These are phyloP conservation scores for Anacardium occidentale DNA, from an alignment of 345 rosid species.

Conservation along the genomic window DNA sequence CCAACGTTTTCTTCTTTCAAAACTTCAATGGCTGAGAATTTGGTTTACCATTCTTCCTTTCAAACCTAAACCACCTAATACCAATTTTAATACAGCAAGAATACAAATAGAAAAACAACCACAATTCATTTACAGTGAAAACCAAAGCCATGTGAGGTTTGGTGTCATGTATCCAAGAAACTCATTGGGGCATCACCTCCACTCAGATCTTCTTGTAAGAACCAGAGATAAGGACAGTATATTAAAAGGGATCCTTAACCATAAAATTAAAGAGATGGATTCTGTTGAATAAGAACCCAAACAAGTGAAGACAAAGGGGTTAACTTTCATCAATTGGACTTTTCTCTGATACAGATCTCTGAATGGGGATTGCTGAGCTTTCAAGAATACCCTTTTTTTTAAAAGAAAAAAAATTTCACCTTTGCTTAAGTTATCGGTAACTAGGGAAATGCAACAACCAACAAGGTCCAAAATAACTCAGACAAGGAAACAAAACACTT, in stretches of 20 bases:
- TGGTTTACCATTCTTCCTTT: neutral
- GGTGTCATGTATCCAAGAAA: conserved; percentile 18
- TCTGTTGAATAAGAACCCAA: conserved; percentile 31
- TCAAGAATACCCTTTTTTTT: conserved; percentile 14
- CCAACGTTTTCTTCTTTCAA: neutral
- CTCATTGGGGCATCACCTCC: conserved; percentile 13
- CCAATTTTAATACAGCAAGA: conserved; percentile 40
- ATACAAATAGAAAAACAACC: conserved; percentile 42
- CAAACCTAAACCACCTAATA: conserved; percentile 51
- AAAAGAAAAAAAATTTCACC: too few relatives aligned
- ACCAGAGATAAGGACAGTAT: conserved; percentile 5
- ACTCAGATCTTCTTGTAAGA: neutral
- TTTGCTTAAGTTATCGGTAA: conserved; percentile 34
- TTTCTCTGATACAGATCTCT: conserved; percentile 20
- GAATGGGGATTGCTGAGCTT: conserved; percentile 21
- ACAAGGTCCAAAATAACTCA: conserved; percentile 14
- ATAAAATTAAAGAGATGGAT: neutral
- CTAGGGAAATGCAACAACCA: conserved; percentile 19
- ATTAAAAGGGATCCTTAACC: conserved; percentile 16
- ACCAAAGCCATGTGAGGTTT: conserved; percentile 31
- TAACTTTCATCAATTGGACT: conserved; percentile 18
- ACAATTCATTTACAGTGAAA: conserved; percentile 18
- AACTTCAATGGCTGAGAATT: neutral
- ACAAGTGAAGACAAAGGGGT: conserved; percentile 36
- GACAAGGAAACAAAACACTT: conserved; percentile 27